These are phyloP conservation scores for Penicillium crustosum DNA, from an alignment of 2,329 filamentous ascomycete species.

Conservation along the genomic window DNA sequence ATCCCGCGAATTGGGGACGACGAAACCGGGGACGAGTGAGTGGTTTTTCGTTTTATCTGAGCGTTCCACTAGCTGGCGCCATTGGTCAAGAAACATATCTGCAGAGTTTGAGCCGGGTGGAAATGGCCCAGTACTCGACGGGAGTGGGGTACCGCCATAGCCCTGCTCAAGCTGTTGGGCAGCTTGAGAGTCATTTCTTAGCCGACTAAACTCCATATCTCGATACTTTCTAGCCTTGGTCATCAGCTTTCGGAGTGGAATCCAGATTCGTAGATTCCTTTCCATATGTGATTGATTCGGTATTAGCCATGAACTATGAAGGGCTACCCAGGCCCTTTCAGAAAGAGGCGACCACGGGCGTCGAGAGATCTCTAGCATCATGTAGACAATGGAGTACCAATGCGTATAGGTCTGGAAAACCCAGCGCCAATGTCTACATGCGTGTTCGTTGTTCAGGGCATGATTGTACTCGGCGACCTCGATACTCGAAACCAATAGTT, in stretches of 20 bases:
- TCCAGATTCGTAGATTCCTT: conserved; percentile 37
- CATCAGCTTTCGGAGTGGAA: conserved; percentile 37
- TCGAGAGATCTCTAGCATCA: conserved; percentile 53
- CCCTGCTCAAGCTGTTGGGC: conserved; percentile 12
- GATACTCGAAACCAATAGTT: conserved; percentile 40
- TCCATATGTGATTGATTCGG: conserved; percentile 31
- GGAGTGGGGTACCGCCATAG: conserved; percentile 14
- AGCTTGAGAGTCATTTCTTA: conserved; percentile 29
- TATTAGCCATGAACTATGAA: conserved; percentile 47
- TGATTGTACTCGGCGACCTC: conserved; percentile 53
- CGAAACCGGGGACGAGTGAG: no score
- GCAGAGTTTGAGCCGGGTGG: conserved; percentile 15
- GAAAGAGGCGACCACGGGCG: conserved; percentile 49
- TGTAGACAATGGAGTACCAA: conserved; percentile 60
- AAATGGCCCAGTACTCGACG: conserved; percentile 32
- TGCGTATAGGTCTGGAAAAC: conserved; percentile 60
- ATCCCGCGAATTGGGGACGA: background rate
- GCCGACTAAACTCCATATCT: conserved; percentile 31
- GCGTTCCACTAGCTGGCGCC: conserved; percentile 30
- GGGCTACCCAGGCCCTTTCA: conserved; percentile 51
- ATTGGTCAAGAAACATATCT: conserved; percentile 29
- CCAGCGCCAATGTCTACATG: conserved; percentile 57
- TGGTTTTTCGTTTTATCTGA: background rate
- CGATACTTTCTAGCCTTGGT: conserved; percentile 34
- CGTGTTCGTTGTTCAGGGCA: conserved; percentile 53